Conservation (phyloP, 164 flowering plant genomes). For the Aristolochia fimbriata region DNA sequence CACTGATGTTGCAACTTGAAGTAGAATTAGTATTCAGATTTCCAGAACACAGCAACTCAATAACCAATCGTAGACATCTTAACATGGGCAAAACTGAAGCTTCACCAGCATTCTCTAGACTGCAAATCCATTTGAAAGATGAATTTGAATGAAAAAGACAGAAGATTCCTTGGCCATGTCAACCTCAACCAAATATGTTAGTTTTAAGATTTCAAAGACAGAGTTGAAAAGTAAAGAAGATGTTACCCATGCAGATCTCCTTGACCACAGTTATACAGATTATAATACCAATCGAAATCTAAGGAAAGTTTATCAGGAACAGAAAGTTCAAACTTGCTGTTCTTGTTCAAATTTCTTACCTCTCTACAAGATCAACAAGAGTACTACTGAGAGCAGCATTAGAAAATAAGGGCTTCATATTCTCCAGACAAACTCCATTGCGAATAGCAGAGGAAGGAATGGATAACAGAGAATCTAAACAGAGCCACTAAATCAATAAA, state of each 20-base stretch:
- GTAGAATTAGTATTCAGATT: slow-evolving; percentile 25
- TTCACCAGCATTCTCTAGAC: slow-evolving; percentile 96
- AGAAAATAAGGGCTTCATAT: too few relatives aligned
- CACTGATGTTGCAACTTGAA: slow-evolving; percentile 28
- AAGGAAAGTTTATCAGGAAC: too few relatives aligned
- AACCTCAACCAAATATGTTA: background rate
- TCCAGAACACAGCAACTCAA: slow-evolving; percentile 42
- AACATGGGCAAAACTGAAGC: slow-evolving; percentile 75
- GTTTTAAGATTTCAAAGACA: background rate
- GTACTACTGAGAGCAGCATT: too few relatives aligned
- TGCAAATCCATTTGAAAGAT: slow-evolving; percentile 20
- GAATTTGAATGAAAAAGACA: background rate
- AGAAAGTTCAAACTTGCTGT: too few relatives aligned
- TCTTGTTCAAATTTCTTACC: too few relatives aligned
- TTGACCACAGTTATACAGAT: too few relatives aligned
- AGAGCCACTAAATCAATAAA: slow-evolving; percentile 62
- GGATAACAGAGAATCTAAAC: slow-evolving; percentile 46
- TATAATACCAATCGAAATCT: background rate
- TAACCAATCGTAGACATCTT: slow-evolving; percentile 58
- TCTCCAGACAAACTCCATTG: too few relatives aligned
- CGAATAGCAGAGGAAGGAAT: too few relatives aligned
- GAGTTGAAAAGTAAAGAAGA: too few relatives aligned
- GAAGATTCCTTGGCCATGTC: background rate
- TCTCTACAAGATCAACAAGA: too few relatives aligned
- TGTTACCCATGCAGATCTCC: too few relatives aligned